phyloP scores from a whole-genome alignment of 345 rosid species.

The Syzygium aromaticum region DNA sequence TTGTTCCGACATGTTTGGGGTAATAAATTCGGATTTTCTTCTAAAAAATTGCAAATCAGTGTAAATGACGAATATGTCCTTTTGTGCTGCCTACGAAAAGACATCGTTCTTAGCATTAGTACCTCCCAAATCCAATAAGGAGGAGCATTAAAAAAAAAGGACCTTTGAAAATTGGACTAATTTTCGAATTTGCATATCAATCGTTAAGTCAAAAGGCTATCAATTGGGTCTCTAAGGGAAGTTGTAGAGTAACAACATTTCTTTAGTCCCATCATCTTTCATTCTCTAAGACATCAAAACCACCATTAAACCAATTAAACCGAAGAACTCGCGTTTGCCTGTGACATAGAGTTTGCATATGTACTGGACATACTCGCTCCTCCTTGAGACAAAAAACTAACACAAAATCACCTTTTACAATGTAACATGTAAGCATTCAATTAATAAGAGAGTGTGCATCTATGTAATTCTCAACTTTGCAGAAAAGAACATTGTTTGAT shows the following conservation, averaged over 20 bases:
- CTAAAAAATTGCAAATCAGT: neutral
- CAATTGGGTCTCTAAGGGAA: neutral
- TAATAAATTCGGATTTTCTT: neutral
- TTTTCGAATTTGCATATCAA: neutral
- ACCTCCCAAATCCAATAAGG: neutral
- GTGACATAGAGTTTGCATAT: neutral
- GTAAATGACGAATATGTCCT: neutral
- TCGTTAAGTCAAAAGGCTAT: neutral
- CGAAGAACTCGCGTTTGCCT: neutral
- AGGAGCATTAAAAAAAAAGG: neutral
- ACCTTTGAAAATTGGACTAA: neutral
- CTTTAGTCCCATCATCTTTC: neutral
- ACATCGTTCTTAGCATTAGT: neutral
- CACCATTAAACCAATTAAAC: neutral
- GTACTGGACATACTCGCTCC: neutral
- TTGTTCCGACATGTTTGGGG: accelerated
- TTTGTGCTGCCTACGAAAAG: neutral
- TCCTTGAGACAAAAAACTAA: neutral
- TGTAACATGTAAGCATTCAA: neutral
- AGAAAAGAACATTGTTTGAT: neutral
- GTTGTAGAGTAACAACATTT: neutral
- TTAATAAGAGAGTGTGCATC: neutral
- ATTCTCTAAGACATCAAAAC: neutral
- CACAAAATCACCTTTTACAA: neutral
- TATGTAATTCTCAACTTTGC: neutral